Evolutionary conservation across 805 yeast species (phyloP), one percentile per base, ranked within the genome.

Genomic region (Cephaloascus albidus): DNA sequence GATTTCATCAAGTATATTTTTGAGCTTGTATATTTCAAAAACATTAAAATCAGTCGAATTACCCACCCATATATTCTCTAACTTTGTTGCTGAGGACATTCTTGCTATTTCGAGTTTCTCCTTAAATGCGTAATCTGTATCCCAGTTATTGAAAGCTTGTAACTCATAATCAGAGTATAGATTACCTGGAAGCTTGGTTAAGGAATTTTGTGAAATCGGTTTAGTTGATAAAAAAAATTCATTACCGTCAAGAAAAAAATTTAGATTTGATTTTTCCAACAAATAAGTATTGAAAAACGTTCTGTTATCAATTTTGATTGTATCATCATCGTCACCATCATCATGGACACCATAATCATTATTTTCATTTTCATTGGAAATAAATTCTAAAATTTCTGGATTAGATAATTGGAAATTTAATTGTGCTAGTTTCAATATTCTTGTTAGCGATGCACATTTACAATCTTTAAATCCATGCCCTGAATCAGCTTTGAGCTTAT

Each of bases 31-130:
- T 35, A 46, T 33, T 38, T 49, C 54, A 40, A 55, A 52, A 3
- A 57, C 58, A 43, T 78, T 80, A 52, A 68, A 76, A 55, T 89
- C 96, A 46, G 85, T 76, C 1, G 78, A 63, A 52, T 89, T 90
- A 2, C 97, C 97, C 38, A 82, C 68, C 89, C 90, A 89, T 4
- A 88, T 73, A 37, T 74, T 66, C 5, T 57, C 41, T 1, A 85
- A 61, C 10, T 66, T 71, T 0, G 93, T 74, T 0, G 95, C 94
- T 8, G 85, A 69, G 1, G 95, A 81, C 89, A 89, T 83, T 52
- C 75, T 76, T 1, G 87, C 68, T 38, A 87, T 81, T 55, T 89
- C 96, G n/a, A 84, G 65, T 43, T 83, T 77, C 55, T 89, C 97
- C 50, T 83, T 77, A 45, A 76, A 69, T 17, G 73, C 65, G 50